Conservation (phyloP, 2,329 filamentous ascomycete species). For the Pseudonectria foliicola region DNA sequence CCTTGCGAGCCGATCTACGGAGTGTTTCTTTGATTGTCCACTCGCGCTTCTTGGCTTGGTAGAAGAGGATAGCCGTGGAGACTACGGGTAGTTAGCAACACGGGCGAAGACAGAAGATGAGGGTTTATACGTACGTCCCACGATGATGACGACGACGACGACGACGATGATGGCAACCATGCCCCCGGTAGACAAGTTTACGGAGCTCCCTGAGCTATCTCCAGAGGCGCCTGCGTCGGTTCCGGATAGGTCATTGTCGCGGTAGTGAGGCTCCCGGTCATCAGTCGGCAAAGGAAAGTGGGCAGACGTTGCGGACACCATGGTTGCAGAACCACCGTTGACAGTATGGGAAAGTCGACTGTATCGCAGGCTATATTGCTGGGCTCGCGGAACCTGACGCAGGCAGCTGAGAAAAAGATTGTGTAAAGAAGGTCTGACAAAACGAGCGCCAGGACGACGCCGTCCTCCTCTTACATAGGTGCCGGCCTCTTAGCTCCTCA, state of each 20-base stretch:
- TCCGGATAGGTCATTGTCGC: conserved; percentile 32
- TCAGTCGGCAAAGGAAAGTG: conserved; percentile 39
- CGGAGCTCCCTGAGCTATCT: conserved; percentile 45
- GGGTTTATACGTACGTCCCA: conserved; percentile 54
- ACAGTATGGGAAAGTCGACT: conserved; percentile 3
- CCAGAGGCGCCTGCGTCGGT: conserved; percentile 60
- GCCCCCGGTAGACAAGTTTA: conserved; percentile 60
- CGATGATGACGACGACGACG: conserved; percentile 57
- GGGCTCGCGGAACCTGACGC: conserved; percentile 15
- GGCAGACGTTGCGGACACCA: conserved; percentile 33
- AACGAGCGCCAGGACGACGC: too few species aligned
- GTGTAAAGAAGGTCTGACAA: neutral
- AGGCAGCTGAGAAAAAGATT: conserved; percentile 4
- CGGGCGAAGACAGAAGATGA: neutral
- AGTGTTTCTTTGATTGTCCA: conserved; percentile 72
- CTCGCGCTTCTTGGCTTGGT: conserved; percentile 75
- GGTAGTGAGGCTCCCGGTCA: conserved; percentile 21
- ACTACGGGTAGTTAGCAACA: conserved; percentile 35
- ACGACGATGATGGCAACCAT: conserved; percentile 69
- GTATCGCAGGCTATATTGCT: conserved; percentile 1
- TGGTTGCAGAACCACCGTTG: conserved; percentile 17
- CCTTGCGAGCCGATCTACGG: conserved; percentile 57
- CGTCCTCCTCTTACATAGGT: too few species aligned
- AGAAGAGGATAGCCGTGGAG: conserved; percentile 62
- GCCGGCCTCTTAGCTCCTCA: too few species aligned